Percentiles rank a stretch among this genome's conserved stretches.
Conservation (phyloP, 192 early-diverging fungal genomes). For the Jimgerdemannia flammicorona region DNA sequence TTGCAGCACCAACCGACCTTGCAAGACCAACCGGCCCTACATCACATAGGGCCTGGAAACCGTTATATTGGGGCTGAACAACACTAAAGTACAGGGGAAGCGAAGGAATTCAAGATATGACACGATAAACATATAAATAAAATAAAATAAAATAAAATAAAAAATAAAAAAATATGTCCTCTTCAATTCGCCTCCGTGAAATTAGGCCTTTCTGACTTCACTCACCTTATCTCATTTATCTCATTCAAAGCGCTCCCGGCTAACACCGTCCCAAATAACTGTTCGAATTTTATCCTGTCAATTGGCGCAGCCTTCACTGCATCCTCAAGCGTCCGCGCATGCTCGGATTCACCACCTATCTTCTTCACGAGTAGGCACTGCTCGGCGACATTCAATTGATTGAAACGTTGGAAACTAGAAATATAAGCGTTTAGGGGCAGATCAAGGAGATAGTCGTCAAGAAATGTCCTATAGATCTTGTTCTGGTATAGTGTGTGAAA, state of each 20-base stretch:
- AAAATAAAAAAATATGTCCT: too few species aligned
- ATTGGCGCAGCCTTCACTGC: background rate
- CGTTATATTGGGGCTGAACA: too few species aligned
- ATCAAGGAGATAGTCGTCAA: constrained; percentile 41
- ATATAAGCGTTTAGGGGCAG: constrained; percentile 27
- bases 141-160: too few species aligned
- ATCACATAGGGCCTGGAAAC: too few species aligned
- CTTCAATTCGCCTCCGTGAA: background rate
- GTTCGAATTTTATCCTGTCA: constrained; percentile 1
- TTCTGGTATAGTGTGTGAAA: constrained; percentile 22
- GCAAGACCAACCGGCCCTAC: too few species aligned
- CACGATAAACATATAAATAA: too few species aligned
- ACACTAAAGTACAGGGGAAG: too few species aligned
- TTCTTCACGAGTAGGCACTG: constrained; percentile 34
- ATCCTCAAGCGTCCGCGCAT: background rate
- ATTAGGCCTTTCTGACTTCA: background rate
- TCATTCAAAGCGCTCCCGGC: constrained; percentile 8
- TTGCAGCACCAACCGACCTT: too few species aligned
- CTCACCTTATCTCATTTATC: background rate
- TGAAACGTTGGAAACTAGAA: constrained; percentile 19
- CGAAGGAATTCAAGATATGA: too few species aligned
- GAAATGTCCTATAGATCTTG: constrained; percentile 33
- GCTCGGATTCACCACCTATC: background rate
- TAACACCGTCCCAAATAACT: constrained; percentile 18
- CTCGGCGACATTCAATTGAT: constrained; percentile 30